Evolutionary conservation across 169 alveolate genomes (phyloP), one percentile per base, ranked within the genome.

Genomic region (Plasmodium billcollinsi): DNA sequence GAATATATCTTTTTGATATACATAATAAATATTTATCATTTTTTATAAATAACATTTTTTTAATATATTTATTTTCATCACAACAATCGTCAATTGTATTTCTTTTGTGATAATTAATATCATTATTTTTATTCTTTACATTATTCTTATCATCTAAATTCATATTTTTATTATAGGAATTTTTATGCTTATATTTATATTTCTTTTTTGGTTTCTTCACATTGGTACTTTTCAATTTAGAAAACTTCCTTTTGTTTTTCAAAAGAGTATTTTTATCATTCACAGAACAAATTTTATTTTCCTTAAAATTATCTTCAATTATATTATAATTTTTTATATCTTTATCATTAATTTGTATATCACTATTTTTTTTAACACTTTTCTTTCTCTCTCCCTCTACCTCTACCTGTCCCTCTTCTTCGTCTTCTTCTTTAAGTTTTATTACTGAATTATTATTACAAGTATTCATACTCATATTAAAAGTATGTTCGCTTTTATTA

Each of bases 11-110:
- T 61, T 67, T 80, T 63, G 90, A 67, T 54, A 69, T 49, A 29
- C 90, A 67, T 69, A 80, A 9, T 56, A 80, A 49, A 67, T 69
- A 80, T 24, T 80, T 61, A 72, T 80, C 90, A 43, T 56, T 54
- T 66, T 80, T 80, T 24, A 80, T 80, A 80, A 80, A 80, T 39
- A 67, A 83, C 11, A 80, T 39, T 69, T 80, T 80, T 73, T 58
- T 80, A 69, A 80, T 80, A 63, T 69, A 73, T 69, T 14, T 24
- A 26, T 80, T 56, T 80, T 80, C 90, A 69, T 80, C 90, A 43
- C 58, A 65, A 15, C 43, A 80, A 18, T 80, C 56, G 14, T 69
- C 83, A n/a, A 67, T 73, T 20, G 54, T 3, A 52, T 49, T 67
- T 69, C 58, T 80, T 61, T 61, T 80, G 54, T 49, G 43, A 5